Percentiles rank a stretch among this genome's conserved stretches.
Conservation (phyloP, 495 filamentous ascomycete genomes). For the Rhypophila decipiens region DNA sequence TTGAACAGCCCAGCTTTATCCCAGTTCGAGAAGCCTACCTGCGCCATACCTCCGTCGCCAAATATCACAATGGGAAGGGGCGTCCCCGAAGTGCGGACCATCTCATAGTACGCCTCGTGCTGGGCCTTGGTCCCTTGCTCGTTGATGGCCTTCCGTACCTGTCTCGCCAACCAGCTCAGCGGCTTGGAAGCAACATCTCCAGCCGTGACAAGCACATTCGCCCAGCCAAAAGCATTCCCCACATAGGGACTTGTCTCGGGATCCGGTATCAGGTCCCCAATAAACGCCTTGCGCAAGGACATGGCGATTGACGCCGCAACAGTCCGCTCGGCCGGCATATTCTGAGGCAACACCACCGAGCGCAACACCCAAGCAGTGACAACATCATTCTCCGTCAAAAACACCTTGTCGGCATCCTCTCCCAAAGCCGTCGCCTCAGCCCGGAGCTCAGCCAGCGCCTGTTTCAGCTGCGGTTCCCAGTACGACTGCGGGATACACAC, state of each 20-base stretch:
- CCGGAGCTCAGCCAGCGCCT: constrained; percentile 20
- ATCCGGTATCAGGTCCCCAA: constrained; percentile 19
- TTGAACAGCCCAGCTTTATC: constrained; percentile 33
- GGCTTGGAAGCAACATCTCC: constrained; percentile 32
- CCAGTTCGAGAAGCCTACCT: constrained; percentile 41
- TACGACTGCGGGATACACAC: constrained; percentile 25
- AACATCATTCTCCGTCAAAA: constrained; percentile 38
- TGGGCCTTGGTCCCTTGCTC: constrained; percentile 40
- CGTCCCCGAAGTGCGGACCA: constrained; percentile 13
- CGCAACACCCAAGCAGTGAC: constrained; percentile 31
- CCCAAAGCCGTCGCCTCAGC: constrained; percentile 19
- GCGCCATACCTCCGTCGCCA: constrained; percentile 33
- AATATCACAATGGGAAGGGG: constrained; percentile 27
- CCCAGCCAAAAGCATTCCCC: constrained; percentile 27
- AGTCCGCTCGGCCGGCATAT: constrained; percentile 11
- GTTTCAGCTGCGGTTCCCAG: constrained; percentile 14
- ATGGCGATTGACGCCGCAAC: constrained; percentile 22
- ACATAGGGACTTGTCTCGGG: constrained; percentile 20
- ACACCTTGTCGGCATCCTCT: constrained; percentile 24
- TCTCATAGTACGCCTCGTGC: constrained; percentile 31
- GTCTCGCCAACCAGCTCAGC: constrained; percentile 31
- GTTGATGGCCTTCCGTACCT: constrained; percentile 34
- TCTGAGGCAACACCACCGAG: constrained; percentile 14
- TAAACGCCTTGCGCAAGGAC: constrained; percentile 18
- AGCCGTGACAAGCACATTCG: constrained; percentile 27